Base-by-base conservation (phyloP, 305 asterid genomes). In the Fraxinus greggii region DNA sequence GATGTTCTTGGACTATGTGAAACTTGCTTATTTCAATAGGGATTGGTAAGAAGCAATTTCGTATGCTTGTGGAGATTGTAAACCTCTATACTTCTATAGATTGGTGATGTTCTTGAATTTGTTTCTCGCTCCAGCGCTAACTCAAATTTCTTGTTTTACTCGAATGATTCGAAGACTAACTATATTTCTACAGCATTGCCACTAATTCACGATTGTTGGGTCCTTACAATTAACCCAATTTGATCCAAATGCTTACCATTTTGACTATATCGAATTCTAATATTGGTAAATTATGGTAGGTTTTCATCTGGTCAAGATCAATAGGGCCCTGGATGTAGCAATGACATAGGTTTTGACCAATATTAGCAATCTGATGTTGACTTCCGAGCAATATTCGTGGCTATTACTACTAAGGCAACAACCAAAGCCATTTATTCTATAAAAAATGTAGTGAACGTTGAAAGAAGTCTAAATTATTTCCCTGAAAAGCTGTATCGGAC, bases 271-370 rank as follows among this genome's bases (percentile, higher is more conserved):
- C 0, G 83, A 87, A 87, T 35, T 88, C 83, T 13, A 91, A 84
- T 96, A 31, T 69, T 94, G 80, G 98, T 96, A 24, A 94, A 94
- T 79, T 96, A 96, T 59, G 98, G 99, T 17, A 85, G 99, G 75
- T 90, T 96, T 78, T 93, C 98, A 0, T 84, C 93, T 80, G 97
- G 93, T 65, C 89, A 97, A 81, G 92, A 86, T 67, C 94, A 94
- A 76, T 94, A 98, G 99, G 98, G 98, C 1, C 94, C 97, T 28
- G 98, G 98, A 5, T 94, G 94, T 75, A 94, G 89, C 29, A 92
- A 93, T 17, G 98, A 94, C 67, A 90, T 94, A 0, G 99, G 92
- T 81, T 32, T 84, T 56, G 91, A 94, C 75, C 90, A 98, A 77
- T 88, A 97, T 1, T 96, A 98, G 98, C 98, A 93, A 83, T 86